Evolutionary conservation across 2,329 filamentous ascomycete genomes (phyloP), one percentile per base, ranked within the genome.

Genomic region (Aspergillus clavatus): DNA sequence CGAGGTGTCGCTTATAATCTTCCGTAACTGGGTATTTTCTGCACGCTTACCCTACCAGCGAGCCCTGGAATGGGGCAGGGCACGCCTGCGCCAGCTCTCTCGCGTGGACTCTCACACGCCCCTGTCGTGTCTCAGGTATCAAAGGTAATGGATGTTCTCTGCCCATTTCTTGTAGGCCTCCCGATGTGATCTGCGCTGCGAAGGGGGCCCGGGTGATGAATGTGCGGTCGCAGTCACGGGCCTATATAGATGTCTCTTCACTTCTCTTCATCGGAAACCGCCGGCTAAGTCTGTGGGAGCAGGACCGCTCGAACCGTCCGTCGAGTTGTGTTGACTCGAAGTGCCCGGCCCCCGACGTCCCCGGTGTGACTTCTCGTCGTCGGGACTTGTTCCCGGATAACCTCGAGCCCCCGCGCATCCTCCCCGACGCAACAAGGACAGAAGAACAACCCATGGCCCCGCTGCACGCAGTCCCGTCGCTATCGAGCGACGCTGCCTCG

Each of bases 401-500:
- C 33, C 23, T 22, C 33, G 14, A 27, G 16, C 11, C 12, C n/a
- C 31, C 16, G 23, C 36, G 23, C 11, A 33, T 8, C 12, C 29
- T 33, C 7, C n/a, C n/a, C n/a, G 29, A 33, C 29, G 29, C 29
- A 33, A 8, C 3, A 16, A 33, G 18, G 29, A 35, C 14, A 3
- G 18, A 2, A 21, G 18, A 38, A 21, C 14, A 35, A 43, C 37
- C 36, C 22, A 55, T 51, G 51, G 40, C 48, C 16, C 54, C 58
- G 23, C 53, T 57, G 16, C 55, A 55, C 23, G 45, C 53, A 11
- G 51, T 63, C 5, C 66, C 66, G 8, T 64, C 54, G 23, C 50
- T 69, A 22, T 63, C 64, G 7, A 61, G 56, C 39, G 58, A 59
- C 40, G 50, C 49, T 19, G 45, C 54, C 8, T 63, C 60, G 12